phyloP scores from a whole-genome alignment of 306 rosid species.

The Malus orientalis region DNA sequence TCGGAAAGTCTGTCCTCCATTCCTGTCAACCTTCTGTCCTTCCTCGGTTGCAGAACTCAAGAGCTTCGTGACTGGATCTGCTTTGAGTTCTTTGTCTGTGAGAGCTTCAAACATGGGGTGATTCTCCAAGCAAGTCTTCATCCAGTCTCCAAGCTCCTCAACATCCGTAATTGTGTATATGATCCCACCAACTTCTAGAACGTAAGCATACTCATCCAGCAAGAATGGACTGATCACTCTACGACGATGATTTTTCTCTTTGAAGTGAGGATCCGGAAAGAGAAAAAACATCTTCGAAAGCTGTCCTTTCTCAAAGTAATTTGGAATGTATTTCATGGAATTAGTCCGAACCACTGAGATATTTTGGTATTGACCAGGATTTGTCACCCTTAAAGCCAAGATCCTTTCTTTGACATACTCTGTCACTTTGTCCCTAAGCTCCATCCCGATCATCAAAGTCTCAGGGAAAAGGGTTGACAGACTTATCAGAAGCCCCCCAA shows the following conservation, averaged over 20 bases:
- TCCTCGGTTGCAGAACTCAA: constrained; percentile 81
- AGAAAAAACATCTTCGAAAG: constrained; percentile 88
- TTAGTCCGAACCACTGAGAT: constrained; percentile 83
- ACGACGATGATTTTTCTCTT: constrained; percentile 94
- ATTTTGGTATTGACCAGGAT: constrained; percentile 80
- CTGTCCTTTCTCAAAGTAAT: constrained; percentile 79
- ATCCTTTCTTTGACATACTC: constrained; percentile 94
- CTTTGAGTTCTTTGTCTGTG: constrained; percentile 65
- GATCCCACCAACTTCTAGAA: constrained; percentile 65
- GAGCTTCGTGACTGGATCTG: constrained; percentile 70
- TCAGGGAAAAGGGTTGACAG: constrained; percentile 81
- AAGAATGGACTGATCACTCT: constrained; percentile 82
- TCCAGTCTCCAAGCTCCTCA: constrained; percentile 96
- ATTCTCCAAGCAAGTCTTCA: constrained; percentile 73
- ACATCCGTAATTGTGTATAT: constrained; percentile 91
- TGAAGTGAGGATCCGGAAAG: constrained; percentile 98
- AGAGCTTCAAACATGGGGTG: constrained; percentile 86
- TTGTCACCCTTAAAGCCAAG: constrained; percentile 53
- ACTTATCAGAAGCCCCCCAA: constrained; percentile 87
- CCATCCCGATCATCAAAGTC: constrained; percentile 91
- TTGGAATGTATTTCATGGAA: constrained; percentile 95
- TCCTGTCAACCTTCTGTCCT: constrained; percentile 97
- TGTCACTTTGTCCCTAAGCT: constrained; percentile 82
- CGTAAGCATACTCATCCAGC: constrained; percentile 89
- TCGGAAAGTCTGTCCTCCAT: constrained; percentile 77